Evolutionary conservation across 2,329 filamentous ascomycete genomes (phyloP).

Genomic region (Penicillium expansum): DNA sequence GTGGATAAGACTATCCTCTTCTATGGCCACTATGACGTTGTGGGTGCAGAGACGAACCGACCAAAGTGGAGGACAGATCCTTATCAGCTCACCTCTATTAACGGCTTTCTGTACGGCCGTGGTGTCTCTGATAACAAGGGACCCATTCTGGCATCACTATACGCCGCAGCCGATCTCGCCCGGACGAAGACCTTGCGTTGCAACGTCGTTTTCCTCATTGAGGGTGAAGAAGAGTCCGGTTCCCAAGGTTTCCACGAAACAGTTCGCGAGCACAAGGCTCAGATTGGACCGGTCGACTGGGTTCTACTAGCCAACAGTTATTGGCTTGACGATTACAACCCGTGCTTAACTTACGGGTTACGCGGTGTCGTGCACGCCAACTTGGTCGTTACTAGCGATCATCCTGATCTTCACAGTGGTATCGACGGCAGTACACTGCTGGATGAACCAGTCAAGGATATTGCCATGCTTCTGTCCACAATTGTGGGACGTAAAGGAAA

Average conservation of each 20-base stretch:
- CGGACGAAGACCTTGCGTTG: constrained; percentile 80
- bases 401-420: constrained; percentile 89
- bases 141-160: constrained; percentile 88
- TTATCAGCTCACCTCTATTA: constrained; percentile 82
- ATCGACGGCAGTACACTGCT: constrained; percentile 92
- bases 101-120: constrained; percentile 90
- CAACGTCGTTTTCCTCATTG: constrained; percentile 90
- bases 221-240: constrained; percentile 94
- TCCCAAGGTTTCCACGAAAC: constrained; percentile 87
- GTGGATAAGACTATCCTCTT: constrained; percentile 85
- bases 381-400: constrained; percentile 77
- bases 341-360: constrained; percentile 90
- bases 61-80: constrained; percentile 85
- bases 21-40: constrained; percentile 97
- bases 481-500: constrained; percentile 78
- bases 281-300: constrained; percentile 90
- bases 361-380: constrained; percentile 92
- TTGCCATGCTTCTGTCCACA: constrained; percentile 77
- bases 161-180: constrained; percentile 84
- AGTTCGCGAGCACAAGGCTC: constrained; percentile 72
- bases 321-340: constrained; percentile 94
- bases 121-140: constrained; percentile 99
- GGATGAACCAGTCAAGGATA: constrained; percentile 87
- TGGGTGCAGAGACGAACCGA: constrained; percentile 78
- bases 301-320: constrained; percentile 96